phyloP scores from a whole-genome alignment of 2,329 filamentous ascomycete species.

The Fusarium tanahbumbuense region DNA sequence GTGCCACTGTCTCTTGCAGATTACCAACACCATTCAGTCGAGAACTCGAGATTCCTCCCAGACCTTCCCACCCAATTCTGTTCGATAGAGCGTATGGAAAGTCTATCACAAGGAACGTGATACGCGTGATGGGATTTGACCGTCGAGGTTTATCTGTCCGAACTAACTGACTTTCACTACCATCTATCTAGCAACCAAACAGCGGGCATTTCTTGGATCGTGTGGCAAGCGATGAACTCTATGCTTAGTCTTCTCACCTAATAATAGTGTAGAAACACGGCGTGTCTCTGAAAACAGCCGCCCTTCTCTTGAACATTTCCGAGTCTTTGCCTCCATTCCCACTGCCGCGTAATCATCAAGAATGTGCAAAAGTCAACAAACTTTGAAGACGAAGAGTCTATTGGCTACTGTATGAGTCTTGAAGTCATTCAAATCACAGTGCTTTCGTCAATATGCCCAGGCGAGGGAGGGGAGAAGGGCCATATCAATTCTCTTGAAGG shows the following conservation, averaged over 20 bases:
- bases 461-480: background rate
- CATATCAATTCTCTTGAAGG: background rate
- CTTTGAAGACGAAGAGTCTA: background rate
- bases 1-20: slow-evolving; percentile 9
- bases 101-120: background rate
- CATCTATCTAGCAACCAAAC: background rate
- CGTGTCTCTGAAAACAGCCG: slow-evolving; percentile 17
- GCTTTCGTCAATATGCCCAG: background rate
- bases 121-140: background rate
- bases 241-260: background rate
- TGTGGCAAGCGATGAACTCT: background rate
- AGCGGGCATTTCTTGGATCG: background rate
- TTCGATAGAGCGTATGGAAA: background rate
- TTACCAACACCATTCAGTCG: background rate
- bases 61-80: background rate
- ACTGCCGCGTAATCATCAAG: slow-evolving; percentile 20
- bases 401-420: background rate
- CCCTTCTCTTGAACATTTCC: slow-evolving; percentile 17
- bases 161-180: background rate
- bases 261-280: background rate
- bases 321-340: slow-evolving; percentile 23
- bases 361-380: background rate
- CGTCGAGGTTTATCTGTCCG: background rate
- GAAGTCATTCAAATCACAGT: background rate
- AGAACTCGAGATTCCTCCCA: background rate